A percentile compares a stretch with the other conserved stretches of the same genome.
phyloP scores from a whole-genome alignment of 2,329 filamentous ascomycete genomes.

The Phaeosphaeria sp. region DNA sequence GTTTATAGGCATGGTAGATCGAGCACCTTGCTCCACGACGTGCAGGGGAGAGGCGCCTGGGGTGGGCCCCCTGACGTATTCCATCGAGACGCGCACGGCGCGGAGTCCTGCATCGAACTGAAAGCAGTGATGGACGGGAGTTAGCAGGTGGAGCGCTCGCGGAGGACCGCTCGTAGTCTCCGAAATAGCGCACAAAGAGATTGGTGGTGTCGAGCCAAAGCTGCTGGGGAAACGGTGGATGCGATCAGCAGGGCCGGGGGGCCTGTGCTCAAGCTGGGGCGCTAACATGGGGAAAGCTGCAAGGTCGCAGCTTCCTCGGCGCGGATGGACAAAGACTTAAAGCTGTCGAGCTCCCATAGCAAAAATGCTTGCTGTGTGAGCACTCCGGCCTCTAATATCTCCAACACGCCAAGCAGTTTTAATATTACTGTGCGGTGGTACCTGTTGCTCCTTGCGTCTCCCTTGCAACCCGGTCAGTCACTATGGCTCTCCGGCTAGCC shows the following conservation, averaged over 20 bases:
- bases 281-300: neutral
- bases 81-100: conserved; percentile 11
- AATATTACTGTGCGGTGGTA: conserved; percentile 16
- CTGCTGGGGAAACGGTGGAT: conserved; percentile 17
- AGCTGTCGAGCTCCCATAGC: conserved; percentile 22
- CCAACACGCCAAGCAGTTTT: conserved; percentile 17
- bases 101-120: conserved; percentile 4
- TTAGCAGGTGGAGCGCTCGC: neutral
- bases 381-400: conserved; percentile 18
- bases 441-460: conserved; percentile 15
- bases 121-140: neutral
- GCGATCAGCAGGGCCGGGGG: conserved; percentile 28
- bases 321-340: conserved; percentile 10
- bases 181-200: conserved; percentile 5
- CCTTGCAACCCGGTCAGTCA: conserved; percentile 27
- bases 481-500: conserved; percentile 45
- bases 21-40: conserved; percentile 14
- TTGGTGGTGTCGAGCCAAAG: conserved; percentile 6
- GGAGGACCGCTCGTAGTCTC: conserved; percentile 7
- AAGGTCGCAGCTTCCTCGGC: neutral
- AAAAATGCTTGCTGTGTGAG: conserved; percentile 13
- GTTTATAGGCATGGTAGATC: conserved; percentile 8
- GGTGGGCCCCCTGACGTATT: conserved; percentile 14
- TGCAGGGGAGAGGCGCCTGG: conserved; percentile 4
- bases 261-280: conserved; percentile 3